Base-by-base conservation (phyloP, 2,329 filamentous ascomycete species). In the Fusarium torulosum region DNA sequence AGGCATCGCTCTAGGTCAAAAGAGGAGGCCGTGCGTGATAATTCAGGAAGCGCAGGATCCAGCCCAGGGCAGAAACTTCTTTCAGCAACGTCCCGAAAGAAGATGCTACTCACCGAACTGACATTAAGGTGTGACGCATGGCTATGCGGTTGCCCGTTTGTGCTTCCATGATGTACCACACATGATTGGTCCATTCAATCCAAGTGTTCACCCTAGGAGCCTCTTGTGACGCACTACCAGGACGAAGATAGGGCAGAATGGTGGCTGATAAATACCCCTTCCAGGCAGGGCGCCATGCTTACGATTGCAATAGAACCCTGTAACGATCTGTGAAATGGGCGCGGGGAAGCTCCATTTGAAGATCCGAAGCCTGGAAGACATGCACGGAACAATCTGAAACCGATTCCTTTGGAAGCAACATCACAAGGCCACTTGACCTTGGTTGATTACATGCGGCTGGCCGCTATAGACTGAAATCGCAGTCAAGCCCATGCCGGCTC, bases 381-480 rank as follows among this genome's bases (percentile, higher is more conserved):
- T 64, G 63, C 66, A 69, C 40, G 53, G 62, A 71, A 64, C 44
- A 43, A 53, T 67, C 56, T 65, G 56, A 57, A 59, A 59, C 56
- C 45, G 23, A 51, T 53, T 62, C 53, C 52, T 56, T 52, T 41
- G 25, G 25, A 44, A 56, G 35, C 35, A 56, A 62, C 51, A 71
- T 70, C 67, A 72, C 69, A 59, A 70, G 58, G 52, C 55, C 72
- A 66, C 67, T 72, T 60, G 58, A 31, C 47, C 47, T 61, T 59
- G 42, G 53, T 63, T 67, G 57, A 63, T 70, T 41, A 44, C 10
- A 62, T 74, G 72, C 68, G 50, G 67, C 57, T 50, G 71, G 52
- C 72, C 72, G 70, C 25, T 37, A 33, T 17, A 27, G 59, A 60
- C 66, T 69, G 44, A 67, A 59, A 52, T 65, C 57, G 49, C 61